Evolutionary conservation across 176 grass and related monocot genomes (phyloP), one percentile per base, ranked within the genome.

Genomic region (Oropetium thomaeum): DNA sequence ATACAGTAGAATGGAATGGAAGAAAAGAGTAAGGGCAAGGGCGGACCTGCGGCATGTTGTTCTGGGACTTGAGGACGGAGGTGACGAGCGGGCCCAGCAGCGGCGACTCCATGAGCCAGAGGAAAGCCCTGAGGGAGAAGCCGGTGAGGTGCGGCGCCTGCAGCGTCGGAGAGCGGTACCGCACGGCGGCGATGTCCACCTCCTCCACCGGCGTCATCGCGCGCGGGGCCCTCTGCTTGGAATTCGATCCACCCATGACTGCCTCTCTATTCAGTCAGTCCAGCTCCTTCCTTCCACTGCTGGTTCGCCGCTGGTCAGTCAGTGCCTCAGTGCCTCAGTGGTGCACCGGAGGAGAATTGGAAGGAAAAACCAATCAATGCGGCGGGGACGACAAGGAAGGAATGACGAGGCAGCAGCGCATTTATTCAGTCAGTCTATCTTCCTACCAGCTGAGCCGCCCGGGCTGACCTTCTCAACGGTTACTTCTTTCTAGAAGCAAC

Each of bases 91-190:
- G 22, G 16, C 96, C 89, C 6, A 98, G 16, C 13, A 94, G 33
- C 7, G 86, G 82, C 2, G 91, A 67, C 76, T 98, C 91, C 72
- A 98, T 65, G 49, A 98, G 66, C 96, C 91, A 89, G 65, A 93
- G 63, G 78, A 90, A 98, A 42, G 79, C 63, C 86, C 32, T 79
- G 70, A 98, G 84, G 5, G 62, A 16, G 31, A 92, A 65, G 0
- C 91, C 96, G 5, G 84, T 82, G 58, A 98, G 76, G 79, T 92
- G 96, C 20, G 96, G 96, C 76, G 91, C 89, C 66, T 65, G 30
- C 41, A 92, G 41, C 8, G 59, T n/a, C 12, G 35, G 52, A n/a
- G 88, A 27, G 71, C 41, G 43, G 87, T 98, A 98, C 43, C 88
- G 74, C 23, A 92, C 87, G 67, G 84, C 64, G 62, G 81, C 2